Conservation (phyloP, 139 green algal species). For the Micromonas pusilla region DNA sequence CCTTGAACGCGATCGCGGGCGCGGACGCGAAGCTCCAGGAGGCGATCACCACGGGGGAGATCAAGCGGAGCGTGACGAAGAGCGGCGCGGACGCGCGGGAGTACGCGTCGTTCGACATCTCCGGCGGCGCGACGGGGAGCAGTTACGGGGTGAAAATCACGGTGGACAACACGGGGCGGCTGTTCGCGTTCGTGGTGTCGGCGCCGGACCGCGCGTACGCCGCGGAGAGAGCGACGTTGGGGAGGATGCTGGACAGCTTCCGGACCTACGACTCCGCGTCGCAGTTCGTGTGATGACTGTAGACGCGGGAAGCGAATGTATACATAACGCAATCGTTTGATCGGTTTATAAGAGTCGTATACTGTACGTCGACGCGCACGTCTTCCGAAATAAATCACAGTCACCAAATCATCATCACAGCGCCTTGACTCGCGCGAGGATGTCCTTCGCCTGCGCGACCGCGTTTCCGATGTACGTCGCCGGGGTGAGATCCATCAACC, state of each 20-base stretch:
- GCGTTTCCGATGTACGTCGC: slow-evolving; percentile 92
- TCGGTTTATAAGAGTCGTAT: no score
- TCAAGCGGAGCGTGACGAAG: slow-evolving; percentile 2
- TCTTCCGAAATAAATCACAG: no score
- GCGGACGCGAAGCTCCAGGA: slow-evolving; percentile 12
- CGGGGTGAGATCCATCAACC: slow-evolving; percentile 69
- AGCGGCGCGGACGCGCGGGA: not conserved
- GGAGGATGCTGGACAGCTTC: slow-evolving; percentile 21
- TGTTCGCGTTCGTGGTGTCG: slow-evolving; percentile 28
- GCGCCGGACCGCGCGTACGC: slow-evolving; percentile 6
- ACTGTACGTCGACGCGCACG: no score
- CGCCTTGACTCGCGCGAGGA: not conserved
- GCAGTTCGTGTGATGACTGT: slow-evolving; percentile 29
- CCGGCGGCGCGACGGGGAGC: not conserved
- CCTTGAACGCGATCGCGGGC: slow-evolving; percentile 15
- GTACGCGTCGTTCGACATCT: slow-evolving; percentile 15
- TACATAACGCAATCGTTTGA: no score
- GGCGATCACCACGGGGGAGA: not conserved
- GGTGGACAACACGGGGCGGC: slow-evolving; percentile 23
- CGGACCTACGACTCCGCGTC: slow-evolving; percentile 20
- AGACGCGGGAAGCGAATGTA: no score
- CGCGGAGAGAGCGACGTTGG: not conserved
- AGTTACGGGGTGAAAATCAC: slow-evolving; percentile 22
- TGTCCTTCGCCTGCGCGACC: slow-evolving; percentile 12
- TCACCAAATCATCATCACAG: not conserved